Conservation (phyloP, 768 basidiomycete genomes). For the Cubamyces sp. region DNA sequence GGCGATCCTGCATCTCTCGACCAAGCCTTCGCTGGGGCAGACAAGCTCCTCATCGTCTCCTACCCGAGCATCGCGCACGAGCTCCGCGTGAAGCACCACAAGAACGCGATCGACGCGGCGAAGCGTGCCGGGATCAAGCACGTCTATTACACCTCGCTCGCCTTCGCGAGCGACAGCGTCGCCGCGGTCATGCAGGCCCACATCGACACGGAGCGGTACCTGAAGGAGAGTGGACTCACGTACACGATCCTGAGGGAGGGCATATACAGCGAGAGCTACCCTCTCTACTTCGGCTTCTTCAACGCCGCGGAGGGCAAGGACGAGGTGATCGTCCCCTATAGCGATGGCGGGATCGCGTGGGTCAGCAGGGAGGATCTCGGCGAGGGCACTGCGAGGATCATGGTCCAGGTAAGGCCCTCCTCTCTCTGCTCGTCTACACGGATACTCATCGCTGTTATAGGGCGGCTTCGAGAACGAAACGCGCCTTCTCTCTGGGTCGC, state of each 20-base stretch:
- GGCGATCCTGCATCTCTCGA: slow-evolving; percentile 37
- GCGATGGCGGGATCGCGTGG: slow-evolving; percentile 43
- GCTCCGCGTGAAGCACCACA: slow-evolving; percentile 36
- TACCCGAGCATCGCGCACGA: slow-evolving; percentile 39
- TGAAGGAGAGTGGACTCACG: slow-evolving; percentile 37
- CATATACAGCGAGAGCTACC: slow-evolving; percentile 39
- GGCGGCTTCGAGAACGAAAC: slow-evolving; percentile 35
- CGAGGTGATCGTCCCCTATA: slow-evolving; percentile 36
- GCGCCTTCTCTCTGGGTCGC: slow-evolving; percentile 33
- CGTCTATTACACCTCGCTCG: slow-evolving; percentile 42
- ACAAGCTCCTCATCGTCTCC: slow-evolving; percentile 40
- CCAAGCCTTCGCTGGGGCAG: slow-evolving; percentile 38
- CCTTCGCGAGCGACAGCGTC: slow-evolving; percentile 35
- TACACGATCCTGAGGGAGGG: slow-evolving; percentile 42
- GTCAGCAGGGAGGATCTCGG: slow-evolving; percentile 40
- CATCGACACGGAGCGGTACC: slow-evolving; percentile 38
- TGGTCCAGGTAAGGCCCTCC: slow-evolving; percentile 28
- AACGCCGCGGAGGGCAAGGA: slow-evolving; percentile 27
- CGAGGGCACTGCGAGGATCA: slow-evolving; percentile 40
- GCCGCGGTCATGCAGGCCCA: slow-evolving; percentile 40
- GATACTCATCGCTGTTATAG: background rate
- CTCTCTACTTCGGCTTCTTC: slow-evolving; percentile 38
- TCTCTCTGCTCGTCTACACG: background rate
- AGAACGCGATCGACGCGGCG: slow-evolving; percentile 42
- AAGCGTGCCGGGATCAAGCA: slow-evolving; percentile 37